Percentiles rank a stretch among this genome's conserved stretches.
These are phyloP conservation scores for Apiospora kogelbergensis DNA, from an alignment of 2,329 filamentous ascomycete genomes.

Conservation along the genomic window DNA sequence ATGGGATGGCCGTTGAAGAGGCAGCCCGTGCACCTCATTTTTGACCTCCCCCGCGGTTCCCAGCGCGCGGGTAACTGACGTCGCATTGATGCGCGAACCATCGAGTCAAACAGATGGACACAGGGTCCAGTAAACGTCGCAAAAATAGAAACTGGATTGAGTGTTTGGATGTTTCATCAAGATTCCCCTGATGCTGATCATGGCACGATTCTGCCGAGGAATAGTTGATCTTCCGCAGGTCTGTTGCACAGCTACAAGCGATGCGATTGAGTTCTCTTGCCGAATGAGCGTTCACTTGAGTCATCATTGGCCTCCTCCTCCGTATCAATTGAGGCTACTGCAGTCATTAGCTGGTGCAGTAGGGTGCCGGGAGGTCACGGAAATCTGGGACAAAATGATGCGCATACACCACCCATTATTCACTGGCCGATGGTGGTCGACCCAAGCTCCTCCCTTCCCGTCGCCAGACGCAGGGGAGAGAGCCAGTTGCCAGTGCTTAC, in stretches of 20 bases:
- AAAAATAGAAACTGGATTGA: not conserved
- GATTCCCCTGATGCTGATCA: not conserved
- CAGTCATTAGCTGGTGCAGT: not conserved
- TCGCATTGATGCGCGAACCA: too few species aligned
- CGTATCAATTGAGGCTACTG: not conserved
- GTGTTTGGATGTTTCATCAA: not conserved
- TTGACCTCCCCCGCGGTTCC: not conserved
- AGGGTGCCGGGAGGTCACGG: not conserved
- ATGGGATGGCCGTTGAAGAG: not conserved
- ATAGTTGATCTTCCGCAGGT: not conserved
- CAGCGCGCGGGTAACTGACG: not conserved
- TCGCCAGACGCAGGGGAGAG: not conserved
- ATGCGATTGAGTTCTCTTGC: not conserved
- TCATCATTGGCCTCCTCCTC: not conserved
- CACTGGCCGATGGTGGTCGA: too few species aligned
- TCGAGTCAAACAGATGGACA: too few species aligned
- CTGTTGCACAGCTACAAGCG: not conserved
- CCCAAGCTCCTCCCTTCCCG: not conserved
- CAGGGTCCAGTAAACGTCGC: not conserved
- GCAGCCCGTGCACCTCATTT: not conserved
- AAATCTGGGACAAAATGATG: not conserved
- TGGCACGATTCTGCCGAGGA: not conserved
- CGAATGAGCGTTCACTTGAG: not conserved
- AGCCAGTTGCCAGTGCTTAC: not conserved
- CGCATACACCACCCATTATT: not conserved